Evolutionary conservation across 140 eudicot genomes (phyloP).

Genomic region (Anethum foeniculum): DNA sequence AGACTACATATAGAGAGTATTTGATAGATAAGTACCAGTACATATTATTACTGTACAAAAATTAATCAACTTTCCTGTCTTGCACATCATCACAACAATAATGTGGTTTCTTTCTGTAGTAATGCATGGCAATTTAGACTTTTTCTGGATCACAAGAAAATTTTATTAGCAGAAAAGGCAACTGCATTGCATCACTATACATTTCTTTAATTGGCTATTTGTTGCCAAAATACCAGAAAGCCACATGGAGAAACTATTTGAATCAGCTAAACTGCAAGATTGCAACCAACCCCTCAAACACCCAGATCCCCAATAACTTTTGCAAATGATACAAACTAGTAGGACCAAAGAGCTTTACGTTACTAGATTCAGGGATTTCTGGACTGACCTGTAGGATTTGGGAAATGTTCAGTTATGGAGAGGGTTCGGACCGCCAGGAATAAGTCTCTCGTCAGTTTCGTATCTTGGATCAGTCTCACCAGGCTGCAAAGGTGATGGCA

Average conservation of each 20-base stretch:
- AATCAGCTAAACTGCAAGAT: neutral
- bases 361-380: neutral
- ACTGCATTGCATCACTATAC: slow-evolving; percentile 2
- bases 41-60: neutral
- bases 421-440: slow-evolving; percentile 63
- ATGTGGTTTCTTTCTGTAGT: neutral
- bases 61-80: neutral
- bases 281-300: neutral
- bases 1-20: slow-evolving; percentile 3
- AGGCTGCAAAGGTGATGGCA: slow-evolving; percentile 30
- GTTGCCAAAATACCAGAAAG: neutral
- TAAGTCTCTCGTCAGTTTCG: slow-evolving; percentile 33
- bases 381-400: neutral
- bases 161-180: slow-evolving; percentile 4
- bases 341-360: neutral
- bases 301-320: neutral
- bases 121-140: slow-evolving; percentile 5
- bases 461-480: slow-evolving; percentile 31
- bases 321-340: neutral
- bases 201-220: neutral
- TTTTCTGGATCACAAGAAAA: slow-evolving; percentile 6
- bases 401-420: slow-evolving; percentile 39
- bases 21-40: neutral
- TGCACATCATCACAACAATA: neutral
- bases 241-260: neutral